Evolutionary conservation across 371 early-diverging fungal genomes (phyloP), one percentile per base, ranked within the genome.

Genomic region (Massospora cicadina): DNA sequence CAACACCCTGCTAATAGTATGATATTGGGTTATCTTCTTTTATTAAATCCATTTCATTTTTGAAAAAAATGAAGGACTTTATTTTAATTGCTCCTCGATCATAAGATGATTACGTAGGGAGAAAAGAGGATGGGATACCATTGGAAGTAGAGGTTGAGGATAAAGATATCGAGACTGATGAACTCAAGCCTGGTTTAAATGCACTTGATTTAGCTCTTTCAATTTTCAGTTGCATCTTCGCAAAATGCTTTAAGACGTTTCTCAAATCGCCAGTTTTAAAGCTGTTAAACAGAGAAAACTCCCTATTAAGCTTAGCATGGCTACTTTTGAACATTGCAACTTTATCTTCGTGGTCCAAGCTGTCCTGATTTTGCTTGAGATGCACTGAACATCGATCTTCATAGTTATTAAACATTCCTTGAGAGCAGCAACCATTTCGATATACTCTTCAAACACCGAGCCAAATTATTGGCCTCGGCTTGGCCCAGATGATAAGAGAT

Each of bases 401-500:
- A 21, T 26, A 3, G 12, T 25, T 25, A 21, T 57, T 57, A 26
- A 57, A 57, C 23, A 21, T 27, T n/a, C 3, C 25, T 57, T 57
- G 10, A 57, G 28, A 12, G 57, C 10, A 10, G 23, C 25, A 12
- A 57, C 26, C 25, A 21, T 25, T 27, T 5, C 25, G 28, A n/a
- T 57, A 27, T 57, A 57, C 21, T 57, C 57, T 26, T 25, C 23
- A 57, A 57, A 57, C 10, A 57, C 21, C 28, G 23, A 27, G 5
- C 57, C 57, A 25, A 57, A 26, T 57, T n/a, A 26, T 21, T 57
- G 21, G 28, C 25, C 26, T 57, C 57, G 26, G 57, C 21, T 5
- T 57, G 57, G 57, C 57, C 62, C 24, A 33, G 62, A 21, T 53
- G 62, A n/a, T 33, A 24, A 31, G 24, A 32, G 3, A 62, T 33